phyloP scores from a whole-genome alignment of 2,329 filamentous ascomycete genomes.

The Metarhizium anisopliae region DNA sequence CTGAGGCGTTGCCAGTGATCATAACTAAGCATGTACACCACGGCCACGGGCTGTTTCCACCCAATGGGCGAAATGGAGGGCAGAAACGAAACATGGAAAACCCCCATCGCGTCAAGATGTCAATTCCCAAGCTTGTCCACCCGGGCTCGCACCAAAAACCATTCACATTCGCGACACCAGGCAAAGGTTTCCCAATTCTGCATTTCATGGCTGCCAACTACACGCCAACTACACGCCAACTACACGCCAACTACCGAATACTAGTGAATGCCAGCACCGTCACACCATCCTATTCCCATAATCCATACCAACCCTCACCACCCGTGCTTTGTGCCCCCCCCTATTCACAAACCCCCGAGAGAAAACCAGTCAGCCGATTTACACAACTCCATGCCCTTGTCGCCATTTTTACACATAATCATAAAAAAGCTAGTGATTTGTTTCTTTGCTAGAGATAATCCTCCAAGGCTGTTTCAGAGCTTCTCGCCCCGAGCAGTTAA shows the following conservation, averaged over 20 bases:
- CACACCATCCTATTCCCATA: not conserved
- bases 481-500: not conserved
- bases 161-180: not conserved
- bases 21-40: no score
- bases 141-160: not conserved
- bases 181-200: not conserved
- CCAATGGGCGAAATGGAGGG: no score
- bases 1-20: no score
- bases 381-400: not conserved
- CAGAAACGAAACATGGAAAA: no score
- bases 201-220: not conserved
- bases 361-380: not conserved
- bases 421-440: not conserved
- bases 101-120: no score
- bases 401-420: not conserved
- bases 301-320: not conserved
- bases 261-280: not conserved
- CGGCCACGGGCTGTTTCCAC: no score
- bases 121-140: not conserved
- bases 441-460: not conserved
- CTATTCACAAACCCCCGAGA: not conserved
- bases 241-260: not conserved
- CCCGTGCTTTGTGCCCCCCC: not conserved
- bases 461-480: not conserved
- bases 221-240: not conserved